Evolutionary conservation across 176 grass and related monocot species (phyloP).

Genomic region (Lolium multiflorum): DNA sequence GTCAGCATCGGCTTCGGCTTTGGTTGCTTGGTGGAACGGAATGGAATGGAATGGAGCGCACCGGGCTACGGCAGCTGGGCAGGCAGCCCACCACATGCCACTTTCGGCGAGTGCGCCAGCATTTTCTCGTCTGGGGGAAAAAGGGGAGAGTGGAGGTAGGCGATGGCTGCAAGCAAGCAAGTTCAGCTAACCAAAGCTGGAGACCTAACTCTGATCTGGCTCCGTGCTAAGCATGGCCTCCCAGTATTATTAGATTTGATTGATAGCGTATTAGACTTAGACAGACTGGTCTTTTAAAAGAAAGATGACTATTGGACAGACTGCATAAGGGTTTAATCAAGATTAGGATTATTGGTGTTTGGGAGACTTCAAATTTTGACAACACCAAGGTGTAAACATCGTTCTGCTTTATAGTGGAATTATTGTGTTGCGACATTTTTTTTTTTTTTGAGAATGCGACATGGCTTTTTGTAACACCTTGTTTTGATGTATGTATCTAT

Average conservation of each 20-base stretch:
- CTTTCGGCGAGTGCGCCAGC: conserved; percentile 61
- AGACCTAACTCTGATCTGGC: conserved; percentile 19
- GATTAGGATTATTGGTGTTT: too few relatives aligned
- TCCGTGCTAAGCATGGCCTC: conserved; percentile 8
- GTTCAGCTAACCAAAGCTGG: neutral
- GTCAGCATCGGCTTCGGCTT: conserved; percentile 6
- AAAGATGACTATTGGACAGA: too few relatives aligned
- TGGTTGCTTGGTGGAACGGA: conserved; percentile 38
- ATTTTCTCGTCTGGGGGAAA: conserved; percentile 34
- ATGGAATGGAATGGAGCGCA: conserved; percentile 25
- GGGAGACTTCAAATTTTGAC: too few relatives aligned
- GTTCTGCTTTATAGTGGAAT: too few relatives aligned
- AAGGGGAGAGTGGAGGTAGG: conserved; percentile 35
- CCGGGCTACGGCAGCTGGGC: conserved; percentile 38
- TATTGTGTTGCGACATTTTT: too few relatives aligned
- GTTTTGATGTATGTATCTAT: too few relatives aligned
- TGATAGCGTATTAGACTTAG: neutral
- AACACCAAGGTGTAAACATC: too few relatives aligned
- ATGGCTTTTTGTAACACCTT: too few relatives aligned
- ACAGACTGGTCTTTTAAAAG: conserved; percentile 7
- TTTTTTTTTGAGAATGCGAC: too few relatives aligned
- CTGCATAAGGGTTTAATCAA: too few relatives aligned
- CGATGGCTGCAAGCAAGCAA: conserved; percentile 31
- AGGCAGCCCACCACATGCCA: conserved; percentile 47
- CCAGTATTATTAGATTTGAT: neutral